Percentiles rank a stretch among this genome's conserved stretches.
These are phyloP conservation scores for Bretziella fagacearum DNA, from an alignment of 2,329 filamentous ascomycete genomes.

Conservation along the genomic window DNA sequence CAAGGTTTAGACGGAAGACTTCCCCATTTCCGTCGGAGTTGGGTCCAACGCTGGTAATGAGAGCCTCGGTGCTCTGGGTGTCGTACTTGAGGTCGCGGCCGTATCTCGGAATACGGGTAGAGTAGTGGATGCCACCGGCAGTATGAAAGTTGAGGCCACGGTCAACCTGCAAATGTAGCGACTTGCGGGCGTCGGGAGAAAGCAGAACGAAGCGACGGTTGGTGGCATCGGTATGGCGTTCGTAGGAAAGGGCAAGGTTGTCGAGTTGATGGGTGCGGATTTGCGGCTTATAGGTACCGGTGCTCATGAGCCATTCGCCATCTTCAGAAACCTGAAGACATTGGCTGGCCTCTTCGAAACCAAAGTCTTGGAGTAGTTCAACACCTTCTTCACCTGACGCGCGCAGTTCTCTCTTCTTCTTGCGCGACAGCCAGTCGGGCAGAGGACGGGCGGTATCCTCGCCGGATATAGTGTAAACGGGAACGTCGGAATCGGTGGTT, in stretches of 20 bases:
- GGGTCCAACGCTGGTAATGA: constrained; percentile 75
- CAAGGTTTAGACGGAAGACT: constrained; percentile 82
- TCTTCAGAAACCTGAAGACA: constrained; percentile 85
- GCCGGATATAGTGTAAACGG: constrained; percentile 89
- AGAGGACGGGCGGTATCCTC: constrained; percentile 73
- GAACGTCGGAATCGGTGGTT: constrained; percentile 64
- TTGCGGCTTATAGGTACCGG: constrained; percentile 57
- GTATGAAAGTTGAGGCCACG: constrained; percentile 88
- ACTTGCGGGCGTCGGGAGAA: constrained; percentile 84
- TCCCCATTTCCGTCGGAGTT: constrained; percentile 77
- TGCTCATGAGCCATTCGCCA: constrained; percentile 94
- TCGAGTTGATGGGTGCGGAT: constrained; percentile 94
- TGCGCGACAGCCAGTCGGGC: constrained; percentile 86
- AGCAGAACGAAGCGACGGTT: constrained; percentile 85
- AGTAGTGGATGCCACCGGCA: constrained; percentile 71
- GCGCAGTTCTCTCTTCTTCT: constrained; percentile 80
- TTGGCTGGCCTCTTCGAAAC: constrained; percentile 87
- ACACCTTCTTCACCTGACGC: constrained; percentile 85
- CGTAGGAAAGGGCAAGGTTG: constrained; percentile 82
- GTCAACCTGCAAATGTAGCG: constrained; percentile 81
- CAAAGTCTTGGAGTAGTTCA: constrained; percentile 91
- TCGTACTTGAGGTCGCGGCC: constrained; percentile 82
- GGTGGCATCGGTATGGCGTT: constrained; percentile 76
- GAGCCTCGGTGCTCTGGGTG: constrained; percentile 61
- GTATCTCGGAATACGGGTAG: constrained; percentile 79